phyloP scores from a whole-genome alignment of 305 asterid genomes.

The Solanum hybrid region DNA sequence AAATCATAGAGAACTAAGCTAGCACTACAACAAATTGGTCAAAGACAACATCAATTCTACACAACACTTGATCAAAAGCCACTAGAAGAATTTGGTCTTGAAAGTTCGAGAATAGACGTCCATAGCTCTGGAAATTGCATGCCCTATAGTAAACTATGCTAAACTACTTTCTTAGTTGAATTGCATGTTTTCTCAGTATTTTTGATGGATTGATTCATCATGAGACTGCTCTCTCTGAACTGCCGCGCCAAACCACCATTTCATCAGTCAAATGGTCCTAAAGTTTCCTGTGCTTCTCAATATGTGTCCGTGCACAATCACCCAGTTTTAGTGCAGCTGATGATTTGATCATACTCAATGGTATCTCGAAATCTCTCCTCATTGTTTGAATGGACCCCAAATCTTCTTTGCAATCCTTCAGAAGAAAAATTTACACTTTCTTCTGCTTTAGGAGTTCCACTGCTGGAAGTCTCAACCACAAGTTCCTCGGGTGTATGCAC shows the following conservation, averaged over 20 bases:
- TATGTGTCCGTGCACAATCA: constrained; percentile 54
- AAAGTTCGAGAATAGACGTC: constrained; percentile 52
- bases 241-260: constrained; percentile 42
- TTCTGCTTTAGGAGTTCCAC: constrained; percentile 34
- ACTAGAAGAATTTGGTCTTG: constrained; percentile 69
- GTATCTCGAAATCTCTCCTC: too few species aligned
- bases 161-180: constrained; percentile 81
- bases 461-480: constrained; percentile 24
- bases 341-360: constrained; percentile 28
- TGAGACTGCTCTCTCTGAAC: constrained; percentile 70
- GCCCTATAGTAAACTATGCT: constrained; percentile 80
- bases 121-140: constrained; percentile 54
- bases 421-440: constrained; percentile 35
- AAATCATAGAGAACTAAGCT: too few species aligned
- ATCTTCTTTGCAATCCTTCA: constrained; percentile 71
- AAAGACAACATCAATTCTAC: too few species aligned
- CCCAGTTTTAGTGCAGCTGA: constrained; percentile 57
- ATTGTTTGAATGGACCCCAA: constrained; percentile 16
- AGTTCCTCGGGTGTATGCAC: constrained; percentile 26
- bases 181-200: constrained; percentile 74
- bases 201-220: constrained; percentile 67
- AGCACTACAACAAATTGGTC: too few species aligned
- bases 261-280: constrained; percentile 29
- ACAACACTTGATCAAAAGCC: constrained; percentile 38
- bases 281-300: constrained; percentile 81